Evolutionary conservation across 768 basidiomycete species (phyloP).

Genomic region (Amanita rubescens): DNA sequence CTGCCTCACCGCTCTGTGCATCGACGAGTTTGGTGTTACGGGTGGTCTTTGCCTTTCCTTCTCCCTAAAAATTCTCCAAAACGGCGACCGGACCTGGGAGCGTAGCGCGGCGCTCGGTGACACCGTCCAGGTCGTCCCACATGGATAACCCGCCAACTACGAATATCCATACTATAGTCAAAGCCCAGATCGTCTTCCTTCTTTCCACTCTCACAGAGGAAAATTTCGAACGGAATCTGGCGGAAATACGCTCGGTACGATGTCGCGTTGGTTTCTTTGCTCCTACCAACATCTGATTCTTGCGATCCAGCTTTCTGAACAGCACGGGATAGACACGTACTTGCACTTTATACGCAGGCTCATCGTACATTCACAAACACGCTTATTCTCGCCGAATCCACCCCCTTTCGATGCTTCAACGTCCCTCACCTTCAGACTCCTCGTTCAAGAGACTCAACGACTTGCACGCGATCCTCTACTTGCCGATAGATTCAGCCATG

Average conservation of each 20-base stretch:
- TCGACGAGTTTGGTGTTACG: conserved; percentile 35
- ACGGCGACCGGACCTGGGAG: conserved; percentile 68
- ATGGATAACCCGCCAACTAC: conserved; percentile 83
- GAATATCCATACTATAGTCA: conserved; percentile 89
- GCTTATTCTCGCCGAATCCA: conserved; percentile 52
- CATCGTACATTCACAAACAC: conserved; percentile 78
- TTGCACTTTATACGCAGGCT: conserved; percentile 96
- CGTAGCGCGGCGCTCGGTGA: conserved; percentile 65
- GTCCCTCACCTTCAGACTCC: conserved; percentile 73
- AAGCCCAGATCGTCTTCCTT: conserved; percentile 96
- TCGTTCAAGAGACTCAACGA: conserved; percentile 83
- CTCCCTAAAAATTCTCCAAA: conserved; percentile 42
- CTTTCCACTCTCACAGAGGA: conserved; percentile 95
- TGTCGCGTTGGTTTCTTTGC: neutral
- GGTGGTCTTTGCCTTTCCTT: conserved; percentile 30
- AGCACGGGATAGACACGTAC: conserved; percentile 96
- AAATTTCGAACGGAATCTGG: conserved; percentile 89
- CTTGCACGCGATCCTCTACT: conserved; percentile 87
- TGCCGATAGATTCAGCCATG: conserved; percentile 86
- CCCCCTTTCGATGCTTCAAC: conserved; percentile 70
- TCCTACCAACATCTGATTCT: conserved; percentile 10
- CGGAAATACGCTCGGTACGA: conserved; percentile 91
- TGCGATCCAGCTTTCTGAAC: conserved; percentile 75
- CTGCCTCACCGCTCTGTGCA: conserved; percentile 32
- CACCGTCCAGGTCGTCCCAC: conserved; percentile 74